Evolutionary conservation across 768 basidiomycete genomes (phyloP).

Genomic region (Lactarius hatsudake): DNA sequence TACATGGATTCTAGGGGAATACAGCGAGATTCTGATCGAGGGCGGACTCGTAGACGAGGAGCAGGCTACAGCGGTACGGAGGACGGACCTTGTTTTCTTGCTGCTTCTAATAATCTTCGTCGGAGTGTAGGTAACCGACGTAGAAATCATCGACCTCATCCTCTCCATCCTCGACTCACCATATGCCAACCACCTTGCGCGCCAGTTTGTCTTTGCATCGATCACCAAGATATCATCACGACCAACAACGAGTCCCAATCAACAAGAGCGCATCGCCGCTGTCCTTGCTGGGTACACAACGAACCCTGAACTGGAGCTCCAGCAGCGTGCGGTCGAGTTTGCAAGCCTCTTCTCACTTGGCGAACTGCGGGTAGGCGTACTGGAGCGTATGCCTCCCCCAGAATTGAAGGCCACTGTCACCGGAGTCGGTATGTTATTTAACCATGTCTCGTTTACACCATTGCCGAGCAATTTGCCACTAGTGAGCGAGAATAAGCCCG

Average conservation of each 20-base stretch:
- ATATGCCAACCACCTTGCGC: conserved; percentile 85
- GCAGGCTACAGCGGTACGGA: conserved; percentile 59
- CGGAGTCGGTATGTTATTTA: conserved; percentile 66
- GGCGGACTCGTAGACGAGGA: conserved; percentile 81
- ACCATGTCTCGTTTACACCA: neutral
- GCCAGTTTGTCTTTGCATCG: conserved; percentile 89
- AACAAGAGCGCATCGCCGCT: conserved; percentile 77
- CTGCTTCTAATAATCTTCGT: neutral
- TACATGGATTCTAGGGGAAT: conserved; percentile 96
- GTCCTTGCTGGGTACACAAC: conserved; percentile 80
- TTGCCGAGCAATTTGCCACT: conserved; percentile 1
- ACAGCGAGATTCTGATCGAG: conserved; percentile 85
- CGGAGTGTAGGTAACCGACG: conserved; percentile 61
- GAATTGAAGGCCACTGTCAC: conserved; percentile 97
- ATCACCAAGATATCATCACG: conserved; percentile 89
- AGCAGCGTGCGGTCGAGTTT: conserved; percentile 95
- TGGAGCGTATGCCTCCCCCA: conserved; percentile 99
- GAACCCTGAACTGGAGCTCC: conserved; percentile 89
- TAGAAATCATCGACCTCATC: conserved; percentile 82
- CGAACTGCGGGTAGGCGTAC: conserved; percentile 75
- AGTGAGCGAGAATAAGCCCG: conserved; percentile 96
- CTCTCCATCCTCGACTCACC: conserved; percentile 89
- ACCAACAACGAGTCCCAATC: conserved; percentile 56
- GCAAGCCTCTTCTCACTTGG: conserved; percentile 78
- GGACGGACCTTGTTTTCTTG: conserved; percentile 14